Evolutionary conservation across 1,284 basidiomycete genomes (phyloP).

Genomic region (Heterobasidion irregulare): DNA sequence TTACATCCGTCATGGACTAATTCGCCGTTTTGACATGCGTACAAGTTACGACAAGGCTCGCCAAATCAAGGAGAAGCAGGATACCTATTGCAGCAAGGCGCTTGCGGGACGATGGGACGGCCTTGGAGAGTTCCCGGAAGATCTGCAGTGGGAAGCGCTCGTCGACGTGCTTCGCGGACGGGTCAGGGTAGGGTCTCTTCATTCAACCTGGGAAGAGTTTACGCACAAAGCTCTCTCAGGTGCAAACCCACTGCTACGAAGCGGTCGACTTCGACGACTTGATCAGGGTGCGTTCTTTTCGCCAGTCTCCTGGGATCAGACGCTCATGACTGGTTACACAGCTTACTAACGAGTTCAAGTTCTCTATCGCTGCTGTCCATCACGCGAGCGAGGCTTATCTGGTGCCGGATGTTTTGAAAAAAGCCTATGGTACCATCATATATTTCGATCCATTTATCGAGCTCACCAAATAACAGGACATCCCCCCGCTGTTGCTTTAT

Average conservation of each 20-base stretch:
- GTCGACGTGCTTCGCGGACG: slow-evolving; percentile 73
- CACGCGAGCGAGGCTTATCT: slow-evolving; percentile 86
- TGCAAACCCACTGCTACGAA: slow-evolving; percentile 21
- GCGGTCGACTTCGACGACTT: slow-evolving; percentile 26
- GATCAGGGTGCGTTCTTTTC: slow-evolving; percentile 10
- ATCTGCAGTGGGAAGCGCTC: slow-evolving; percentile 70
- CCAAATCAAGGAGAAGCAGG: slow-evolving; percentile 61
- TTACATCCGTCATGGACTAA: not conserved
- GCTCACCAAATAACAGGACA: slow-evolving; percentile 23
- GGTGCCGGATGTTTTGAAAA: slow-evolving; percentile 67
- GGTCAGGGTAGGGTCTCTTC: slow-evolving; percentile 38
- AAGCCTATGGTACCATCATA: slow-evolving; percentile 46
- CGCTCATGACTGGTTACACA: slow-evolving; percentile 14
- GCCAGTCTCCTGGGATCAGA: not conserved
- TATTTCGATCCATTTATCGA: slow-evolving; percentile 24
- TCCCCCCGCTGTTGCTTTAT: slow-evolving; percentile 66
- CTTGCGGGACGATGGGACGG: slow-evolving; percentile 48
- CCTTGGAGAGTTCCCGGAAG: slow-evolving; percentile 62
- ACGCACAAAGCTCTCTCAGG: slow-evolving; percentile 4
- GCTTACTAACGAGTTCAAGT: slow-evolving; percentile 75
- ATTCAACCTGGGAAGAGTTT: not conserved
- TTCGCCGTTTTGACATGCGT: not conserved
- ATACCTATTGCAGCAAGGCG: slow-evolving; percentile 51
- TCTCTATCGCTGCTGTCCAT: slow-evolving; percentile 78
- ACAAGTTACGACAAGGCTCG: slow-evolving; percentile 53